A percentile compares a stretch with the other conserved stretches of the same genome.
Conservation (phyloP, 2,329 filamentous ascomycete genomes). For the Claviceps sorghi region DNA sequence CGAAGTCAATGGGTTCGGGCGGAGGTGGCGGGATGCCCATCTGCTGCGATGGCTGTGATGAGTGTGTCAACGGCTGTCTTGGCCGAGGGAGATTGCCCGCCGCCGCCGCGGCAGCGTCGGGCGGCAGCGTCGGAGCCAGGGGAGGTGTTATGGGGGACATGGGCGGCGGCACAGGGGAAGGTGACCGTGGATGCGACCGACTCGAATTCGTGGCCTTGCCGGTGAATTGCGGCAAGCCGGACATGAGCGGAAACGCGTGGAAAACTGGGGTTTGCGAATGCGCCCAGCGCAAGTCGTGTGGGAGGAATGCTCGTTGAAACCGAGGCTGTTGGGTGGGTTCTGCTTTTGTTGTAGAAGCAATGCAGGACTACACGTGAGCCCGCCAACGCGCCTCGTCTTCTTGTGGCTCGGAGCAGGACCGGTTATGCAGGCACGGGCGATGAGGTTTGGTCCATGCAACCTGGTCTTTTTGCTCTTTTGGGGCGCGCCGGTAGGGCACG, state of each 20-base stretch:
- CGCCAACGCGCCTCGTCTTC: background rate
- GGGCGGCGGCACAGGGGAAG: constrained; percentile 34
- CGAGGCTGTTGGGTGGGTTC: background rate
- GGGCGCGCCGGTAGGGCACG: background rate
- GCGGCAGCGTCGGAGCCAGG: constrained; percentile 22
- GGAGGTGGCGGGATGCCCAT: constrained; percentile 30
- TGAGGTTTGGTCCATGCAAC: background rate
- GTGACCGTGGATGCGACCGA: constrained; percentile 22
- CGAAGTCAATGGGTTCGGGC: constrained; percentile 40
- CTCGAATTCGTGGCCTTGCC: constrained; percentile 8
- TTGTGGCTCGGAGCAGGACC: background rate
- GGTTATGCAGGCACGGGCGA: background rate
- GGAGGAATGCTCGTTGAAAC: background rate
- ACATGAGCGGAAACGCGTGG: constrained; percentile 10
- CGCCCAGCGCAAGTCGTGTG: background rate
- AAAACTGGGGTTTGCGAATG: background rate
- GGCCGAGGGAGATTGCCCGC: constrained; percentile 9
- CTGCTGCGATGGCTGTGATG: constrained; percentile 23
- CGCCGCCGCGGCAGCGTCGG: constrained; percentile 7
- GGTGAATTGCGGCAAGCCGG: constrained; percentile 18
- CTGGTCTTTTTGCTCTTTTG: background rate
- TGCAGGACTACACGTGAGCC: background rate
- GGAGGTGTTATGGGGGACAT: constrained; percentile 43
- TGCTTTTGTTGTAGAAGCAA: background rate
- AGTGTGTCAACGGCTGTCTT: constrained; percentile 30